A percentile compares a stretch with the other conserved stretches of the same genome.
Evolutionary conservation across 257 asterid genomes (phyloP).

Genomic region (Gardenia jasminoides): DNA sequence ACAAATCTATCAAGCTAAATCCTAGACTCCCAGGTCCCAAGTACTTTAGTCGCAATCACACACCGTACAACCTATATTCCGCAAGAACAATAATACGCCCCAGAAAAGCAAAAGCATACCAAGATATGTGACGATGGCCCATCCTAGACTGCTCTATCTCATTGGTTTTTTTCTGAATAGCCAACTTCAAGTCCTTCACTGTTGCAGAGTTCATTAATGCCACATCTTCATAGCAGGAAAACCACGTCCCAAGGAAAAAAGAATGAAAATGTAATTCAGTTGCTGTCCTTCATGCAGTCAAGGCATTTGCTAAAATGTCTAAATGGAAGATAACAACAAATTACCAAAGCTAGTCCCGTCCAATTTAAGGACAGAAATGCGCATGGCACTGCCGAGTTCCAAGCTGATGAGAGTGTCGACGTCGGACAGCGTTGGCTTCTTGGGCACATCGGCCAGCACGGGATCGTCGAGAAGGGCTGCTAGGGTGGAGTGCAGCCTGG

Average conservation of each 20-base stretch:
- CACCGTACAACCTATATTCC: background rate
- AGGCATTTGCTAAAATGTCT: slow-evolving; percentile 44
- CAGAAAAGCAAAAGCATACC: slow-evolving; percentile 37
- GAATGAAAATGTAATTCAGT: background rate
- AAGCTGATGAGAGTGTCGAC: slow-evolving; percentile 87
- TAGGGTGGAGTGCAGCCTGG: slow-evolving; percentile 62
- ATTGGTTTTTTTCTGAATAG: slow-evolving; percentile 59
- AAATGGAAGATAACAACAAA: slow-evolving; percentile 12
- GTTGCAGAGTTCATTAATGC: slow-evolving; percentile 75
- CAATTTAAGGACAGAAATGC: slow-evolving; percentile 63
- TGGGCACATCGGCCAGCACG: slow-evolving; percentile 75
- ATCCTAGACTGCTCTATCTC: slow-evolving; percentile 71
- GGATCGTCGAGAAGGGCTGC: slow-evolving; percentile 81
- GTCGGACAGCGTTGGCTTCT: slow-evolving; percentile 62
- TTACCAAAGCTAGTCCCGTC: slow-evolving; percentile 66
- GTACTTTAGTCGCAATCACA: too few species aligned
- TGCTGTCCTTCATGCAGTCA: slow-evolving; percentile 6
- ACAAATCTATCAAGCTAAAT: slow-evolving; percentile 9
- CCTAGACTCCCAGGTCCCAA: too few species aligned
- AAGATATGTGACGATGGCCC: slow-evolving; percentile 96
- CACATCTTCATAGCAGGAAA: slow-evolving; percentile 45
- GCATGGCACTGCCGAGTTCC: slow-evolving; percentile 98
- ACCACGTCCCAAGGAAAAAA: background rate
- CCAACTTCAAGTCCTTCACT: slow-evolving; percentile 70
- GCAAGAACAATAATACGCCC: background rate